Base-by-base conservation (phyloP, 306 rosid species). In the Pueraria montana region DNA sequence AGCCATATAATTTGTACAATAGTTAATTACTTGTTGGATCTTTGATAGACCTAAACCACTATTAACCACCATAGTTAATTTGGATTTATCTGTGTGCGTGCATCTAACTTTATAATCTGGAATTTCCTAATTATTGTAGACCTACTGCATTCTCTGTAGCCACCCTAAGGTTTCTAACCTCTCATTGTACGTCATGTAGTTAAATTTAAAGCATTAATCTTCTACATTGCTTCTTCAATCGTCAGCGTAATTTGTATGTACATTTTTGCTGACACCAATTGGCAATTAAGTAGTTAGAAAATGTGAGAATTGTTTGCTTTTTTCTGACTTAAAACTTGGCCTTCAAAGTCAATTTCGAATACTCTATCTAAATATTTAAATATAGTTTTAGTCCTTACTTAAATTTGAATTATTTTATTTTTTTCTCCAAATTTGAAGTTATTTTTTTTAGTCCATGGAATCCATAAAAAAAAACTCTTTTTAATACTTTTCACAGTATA, bases 241-340 rank as follows among this genome's bases (percentile, higher is more conserved):
- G 71, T 30, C 52, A 52, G 50, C 71, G 32, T 34, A 72, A 74
- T 53, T 64, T 65, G 64, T 17, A 16, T 46, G 16, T 16, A 2
- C 1, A 27, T n/a, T 27, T 56, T 56, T 24, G 43, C 11, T 72
- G 70, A 79, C 55, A 32, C 14, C 67, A 52, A 8, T 49, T 71
- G 45, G 63, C 27, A 30, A 78, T 24, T 72, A 78, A 73, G 64
- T 12, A 78, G 79, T 18, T 75, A 48, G 16, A 21, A 45, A 50
- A 80, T 21, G 50, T 12, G 77, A 55, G 17, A 32, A 42, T 13
- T 17, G 17, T 32, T 23, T 62, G 14, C 68, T 72, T 62, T 12
- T 52, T 48, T 46, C 45, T 24, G 40, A 9, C 46, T 27, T 62
- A 27, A 12, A 73, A 64, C 62, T 20, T 68, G 10, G 59, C 26